These are phyloP conservation scores for Physcomitrellopsis africana DNA, from an alignment of 225 moss, liverwort and hornwort genomes.

Conservation along the genomic window DNA sequence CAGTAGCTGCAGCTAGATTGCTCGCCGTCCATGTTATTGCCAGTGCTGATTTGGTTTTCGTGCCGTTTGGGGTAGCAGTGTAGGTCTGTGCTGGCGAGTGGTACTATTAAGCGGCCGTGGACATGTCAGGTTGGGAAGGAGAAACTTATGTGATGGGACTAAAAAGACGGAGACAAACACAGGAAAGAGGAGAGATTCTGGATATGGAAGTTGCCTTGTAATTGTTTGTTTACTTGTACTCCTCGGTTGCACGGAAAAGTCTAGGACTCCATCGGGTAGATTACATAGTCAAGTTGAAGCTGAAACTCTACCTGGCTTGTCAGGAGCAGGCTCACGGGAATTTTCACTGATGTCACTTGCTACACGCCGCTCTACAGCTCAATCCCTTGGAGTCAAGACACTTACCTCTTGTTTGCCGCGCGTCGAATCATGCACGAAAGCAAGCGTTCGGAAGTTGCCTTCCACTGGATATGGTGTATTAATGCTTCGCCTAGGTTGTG, in stretches of 20 bases:
- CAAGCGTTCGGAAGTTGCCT: conserved; percentile 20
- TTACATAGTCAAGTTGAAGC: not conserved
- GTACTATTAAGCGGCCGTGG: conserved; percentile 24
- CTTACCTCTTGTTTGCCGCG: not conserved
- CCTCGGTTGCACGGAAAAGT: not conserved
- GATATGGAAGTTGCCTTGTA: conserved; percentile 12
- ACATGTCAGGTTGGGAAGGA: conserved; percentile 25
- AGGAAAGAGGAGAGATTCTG: not conserved
- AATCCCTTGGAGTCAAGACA: too few species aligned
- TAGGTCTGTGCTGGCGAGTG: conserved; percentile 28
- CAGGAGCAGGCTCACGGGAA: not conserved
- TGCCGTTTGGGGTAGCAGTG: conserved; percentile 35
- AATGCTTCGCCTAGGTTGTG: too few species aligned
- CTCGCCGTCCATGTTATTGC: conserved; percentile 7
- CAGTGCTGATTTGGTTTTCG: conserved; percentile 13
- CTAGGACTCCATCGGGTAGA: not conserved
- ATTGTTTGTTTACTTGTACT: not conserved
- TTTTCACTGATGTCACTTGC: conserved; percentile 1
- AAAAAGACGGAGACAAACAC: not conserved
- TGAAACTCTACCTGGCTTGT: conserved; percentile 13
- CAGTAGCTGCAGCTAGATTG: not conserved
- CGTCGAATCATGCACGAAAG: conserved; percentile 15
- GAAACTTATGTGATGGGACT: not conserved
- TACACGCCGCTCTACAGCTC: not conserved
- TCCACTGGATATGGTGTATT: not conserved